Base-by-base conservation (phyloP, 306 rosid genomes). In the Fagus crenata region DNA sequence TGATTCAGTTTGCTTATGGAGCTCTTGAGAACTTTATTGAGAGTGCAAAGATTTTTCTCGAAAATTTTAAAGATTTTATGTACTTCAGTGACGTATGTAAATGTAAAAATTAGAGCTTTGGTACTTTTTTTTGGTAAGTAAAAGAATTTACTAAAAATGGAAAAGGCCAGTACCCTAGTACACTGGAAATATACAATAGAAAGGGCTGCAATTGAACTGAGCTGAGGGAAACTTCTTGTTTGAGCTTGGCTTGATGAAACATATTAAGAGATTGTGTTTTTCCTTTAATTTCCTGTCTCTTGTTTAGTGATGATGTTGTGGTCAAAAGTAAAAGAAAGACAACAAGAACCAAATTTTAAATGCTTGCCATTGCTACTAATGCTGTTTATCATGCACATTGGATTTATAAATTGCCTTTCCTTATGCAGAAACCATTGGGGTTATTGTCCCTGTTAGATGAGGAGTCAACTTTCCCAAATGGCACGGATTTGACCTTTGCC, bases 381-480 rank as follows among this genome's bases (percentile, higher is more conserved):
- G 53, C 40, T 49, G 49, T 7, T 37, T 71, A 49, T 35, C 46
- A 53, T 40, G 58, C 15, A 56, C 3, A 37, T 58, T 59, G 63
- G 42, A 81, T 81, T 63, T 73, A 76, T 28, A 43, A 22, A 76
- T 28, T 49, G 43, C 11, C 31, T 79, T 75, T 71, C 65, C 82
- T 61, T 75, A 49, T 79, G 90, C 97, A 96, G 99, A 92, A 90
- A 89, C 99, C 99, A 37, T 76, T 96, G 91, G 99, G 99, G 77
- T 85, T 96, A 75, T 83, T 96, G 64, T 92, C 99, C 81, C 87
- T 96, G 83, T 76, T 96, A 79, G 99, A 91, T 40, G 99, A 96
- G 83, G 99, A 96, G 86, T 96, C 99, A 71, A 96, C 98, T 77
- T 96, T 96, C 80, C 99, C 99, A 49, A 96, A 96, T 78, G 99